phyloP scores from a whole-genome alignment of 208 protist species.

The Acanthamoeba culbertsoni region DNA sequence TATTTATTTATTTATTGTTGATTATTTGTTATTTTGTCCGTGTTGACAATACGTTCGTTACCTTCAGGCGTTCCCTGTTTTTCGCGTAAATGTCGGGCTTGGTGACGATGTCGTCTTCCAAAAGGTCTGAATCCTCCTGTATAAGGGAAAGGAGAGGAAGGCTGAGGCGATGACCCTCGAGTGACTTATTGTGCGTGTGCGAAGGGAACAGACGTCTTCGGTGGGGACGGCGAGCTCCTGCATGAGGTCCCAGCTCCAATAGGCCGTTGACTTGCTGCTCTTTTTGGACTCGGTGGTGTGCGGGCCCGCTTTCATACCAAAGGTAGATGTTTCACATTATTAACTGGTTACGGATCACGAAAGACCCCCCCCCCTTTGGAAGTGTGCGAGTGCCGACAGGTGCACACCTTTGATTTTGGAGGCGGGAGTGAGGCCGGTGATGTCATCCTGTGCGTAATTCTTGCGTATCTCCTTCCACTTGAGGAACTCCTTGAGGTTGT shows the following conservation, averaged over 20 bases:
- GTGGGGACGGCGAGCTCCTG: not conserved
- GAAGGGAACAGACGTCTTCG: not conserved
- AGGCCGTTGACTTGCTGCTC: not conserved
- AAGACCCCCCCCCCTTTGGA: not conserved
- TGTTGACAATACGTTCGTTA: too few species aligned
- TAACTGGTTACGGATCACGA: not conserved
- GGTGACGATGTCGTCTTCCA: constrained; percentile 8
- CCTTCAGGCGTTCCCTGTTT: constrained; percentile 8
- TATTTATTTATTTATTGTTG: too few species aligned
- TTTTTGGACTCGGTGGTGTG: not conserved
- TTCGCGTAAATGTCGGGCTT: not conserved
- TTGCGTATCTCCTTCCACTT: constrained; percentile 59
- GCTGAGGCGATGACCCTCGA: too few species aligned
- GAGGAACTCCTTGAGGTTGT: constrained; percentile 42
- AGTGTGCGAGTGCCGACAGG: not conserved
- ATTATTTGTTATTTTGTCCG: too few species aligned
- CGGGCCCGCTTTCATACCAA: not conserved
- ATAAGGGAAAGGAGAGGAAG: too few species aligned
- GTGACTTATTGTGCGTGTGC: too few species aligned
- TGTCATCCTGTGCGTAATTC: constrained; percentile 7
- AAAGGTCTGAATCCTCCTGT: not conserved
- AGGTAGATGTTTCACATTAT: not conserved
- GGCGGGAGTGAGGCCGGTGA: not conserved
- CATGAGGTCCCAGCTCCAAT: constrained; percentile 6
- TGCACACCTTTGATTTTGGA: not conserved